A percentile compares a stretch with the other conserved stretches of the same genome.
Evolutionary conservation across 768 basidiomycete species (phyloP).

Genomic region (Auricularia heimuer): DNA sequence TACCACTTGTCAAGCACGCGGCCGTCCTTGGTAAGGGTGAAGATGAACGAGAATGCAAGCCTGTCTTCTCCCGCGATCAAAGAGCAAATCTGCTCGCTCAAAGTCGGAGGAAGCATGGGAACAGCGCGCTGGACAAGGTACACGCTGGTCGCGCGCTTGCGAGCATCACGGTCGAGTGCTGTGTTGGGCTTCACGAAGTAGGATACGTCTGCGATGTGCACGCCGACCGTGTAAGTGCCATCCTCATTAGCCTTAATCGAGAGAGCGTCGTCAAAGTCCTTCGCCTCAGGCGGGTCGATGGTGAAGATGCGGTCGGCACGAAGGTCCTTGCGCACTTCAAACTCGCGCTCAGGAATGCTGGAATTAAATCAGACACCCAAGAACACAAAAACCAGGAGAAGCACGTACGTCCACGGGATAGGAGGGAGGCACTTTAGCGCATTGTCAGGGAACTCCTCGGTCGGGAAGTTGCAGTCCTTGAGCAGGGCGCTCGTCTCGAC

Average conservation of each 20-base stretch:
- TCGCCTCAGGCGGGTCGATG: conserved; percentile 82
- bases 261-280: conserved; percentile 91
- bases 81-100: conserved; percentile 90
- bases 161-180: conserved; percentile 94
- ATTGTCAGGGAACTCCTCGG: conserved; percentile 92
- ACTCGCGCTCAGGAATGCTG: conserved; percentile 82
- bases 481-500: conserved; percentile 95
- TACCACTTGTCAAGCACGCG: conserved; percentile 84
- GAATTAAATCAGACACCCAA: not conserved
- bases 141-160: conserved; percentile 93
- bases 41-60: conserved; percentile 81
- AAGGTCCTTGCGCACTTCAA: conserved; percentile 81
- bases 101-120: conserved; percentile 91
- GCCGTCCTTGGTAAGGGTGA: conserved; percentile 77
- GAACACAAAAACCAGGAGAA: too few species aligned
- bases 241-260: conserved; percentile 85
- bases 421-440: conserved; percentile 94
- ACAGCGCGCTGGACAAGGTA: conserved; percentile 94
- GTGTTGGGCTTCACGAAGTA: conserved; percentile 93
- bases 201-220: conserved; percentile 96
- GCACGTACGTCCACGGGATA: conserved; percentile 79
- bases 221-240: conserved; percentile 83
- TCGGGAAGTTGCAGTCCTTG: conserved; percentile 98
- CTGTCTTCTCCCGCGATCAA: conserved; percentile 81
- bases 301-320: conserved; percentile 82